Conservation (phyloP, 179 eudicot genomes). For the Vitellaria paradoxa region DNA sequence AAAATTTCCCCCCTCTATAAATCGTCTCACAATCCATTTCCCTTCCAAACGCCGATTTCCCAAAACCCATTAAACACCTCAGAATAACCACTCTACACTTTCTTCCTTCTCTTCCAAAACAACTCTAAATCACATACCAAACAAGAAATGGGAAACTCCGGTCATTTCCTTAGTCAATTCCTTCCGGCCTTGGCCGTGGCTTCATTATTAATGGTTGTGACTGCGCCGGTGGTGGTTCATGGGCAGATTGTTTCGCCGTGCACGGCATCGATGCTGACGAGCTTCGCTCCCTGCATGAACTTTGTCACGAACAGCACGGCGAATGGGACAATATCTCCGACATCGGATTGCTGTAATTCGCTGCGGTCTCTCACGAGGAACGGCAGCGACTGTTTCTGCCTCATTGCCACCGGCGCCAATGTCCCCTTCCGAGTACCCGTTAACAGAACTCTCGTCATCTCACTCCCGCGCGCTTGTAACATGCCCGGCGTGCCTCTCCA, state of each 20-base stretch:
- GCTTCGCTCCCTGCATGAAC: slow-evolving; percentile 57
- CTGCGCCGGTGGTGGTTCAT: slow-evolving; percentile 9
- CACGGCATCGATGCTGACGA: slow-evolving; percentile 53
- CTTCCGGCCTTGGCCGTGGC: slow-evolving; percentile 14
- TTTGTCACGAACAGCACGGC: slow-evolving; percentile 48
- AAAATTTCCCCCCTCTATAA: slow-evolving; percentile 4
- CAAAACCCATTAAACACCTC: background rate
- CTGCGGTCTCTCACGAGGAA: slow-evolving; percentile 42
- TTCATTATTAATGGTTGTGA: slow-evolving; percentile 8
- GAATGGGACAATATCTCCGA: slow-evolving; percentile 38
- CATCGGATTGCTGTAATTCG: slow-evolving; percentile 57
- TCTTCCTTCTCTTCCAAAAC: background rate
- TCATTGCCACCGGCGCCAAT: slow-evolving; percentile 47
- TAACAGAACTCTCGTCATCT: slow-evolving; percentile 55
- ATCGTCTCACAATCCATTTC: background rate
- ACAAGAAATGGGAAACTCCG: slow-evolving; percentile 1
- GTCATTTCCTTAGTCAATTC: background rate
- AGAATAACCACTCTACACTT: background rate
- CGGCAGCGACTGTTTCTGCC: slow-evolving; percentile 64
- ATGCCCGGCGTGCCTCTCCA: slow-evolving; percentile 63
- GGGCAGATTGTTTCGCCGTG: slow-evolving; percentile 45
- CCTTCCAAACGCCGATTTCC: background rate
- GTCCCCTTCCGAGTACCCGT: slow-evolving; percentile 57
- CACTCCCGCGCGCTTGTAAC: slow-evolving; percentile 69
- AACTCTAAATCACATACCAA: background rate